Base-by-base conservation (phyloP, 2,329 filamentous ascomycete genomes). In the Onygenales sp. region DNA sequence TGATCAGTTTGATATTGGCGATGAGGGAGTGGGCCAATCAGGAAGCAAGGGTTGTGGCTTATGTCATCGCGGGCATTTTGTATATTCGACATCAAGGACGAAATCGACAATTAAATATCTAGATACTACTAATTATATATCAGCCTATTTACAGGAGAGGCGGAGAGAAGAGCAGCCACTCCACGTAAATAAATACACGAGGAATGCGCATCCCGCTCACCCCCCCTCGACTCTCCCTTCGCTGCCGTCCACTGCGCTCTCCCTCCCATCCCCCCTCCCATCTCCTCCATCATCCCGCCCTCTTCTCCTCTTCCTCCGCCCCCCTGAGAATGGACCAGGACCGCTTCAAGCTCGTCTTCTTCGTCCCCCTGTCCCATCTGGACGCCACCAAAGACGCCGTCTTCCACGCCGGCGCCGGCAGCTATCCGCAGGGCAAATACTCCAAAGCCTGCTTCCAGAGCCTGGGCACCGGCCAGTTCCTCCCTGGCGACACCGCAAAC, bases 261-360 rank as follows among this genome's bases (percentile, higher is more conserved):
- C 11, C 47, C 14, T 5, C 47, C 5, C 14, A 39, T 39, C 3
- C 3, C 35, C 7, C 8, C 17, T 9, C 21, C 36, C 1, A 39
- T 11, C 46, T 8, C 27, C 41, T 36, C 21, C 21, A 38, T 5
- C 17, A n/a, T 10, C 5, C 21, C 17, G 7, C 35, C 21, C 11
- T 11, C 36, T 49, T 39, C 47, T 35, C 13, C 47, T 35, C 13
- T 41, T 49, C 47, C 21, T 41, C 47, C 47, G 47, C 7, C 47
- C 11, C 35, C 41, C 36, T 5, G 21, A 27, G 21, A 5, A 49
- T 49, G 47, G 47, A 49, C 10, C 32, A 59, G 43, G 64, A 64
- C 54, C 66, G 66, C 53, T 69, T 31, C 51, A 72, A 74, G 53
- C 68, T 75, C n/a, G 56, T 72, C 54, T 75, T 74, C 64, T 73